phyloP scores from a whole-genome alignment of 306 rosid genomes.

The Acacia melanoxylon region DNA sequence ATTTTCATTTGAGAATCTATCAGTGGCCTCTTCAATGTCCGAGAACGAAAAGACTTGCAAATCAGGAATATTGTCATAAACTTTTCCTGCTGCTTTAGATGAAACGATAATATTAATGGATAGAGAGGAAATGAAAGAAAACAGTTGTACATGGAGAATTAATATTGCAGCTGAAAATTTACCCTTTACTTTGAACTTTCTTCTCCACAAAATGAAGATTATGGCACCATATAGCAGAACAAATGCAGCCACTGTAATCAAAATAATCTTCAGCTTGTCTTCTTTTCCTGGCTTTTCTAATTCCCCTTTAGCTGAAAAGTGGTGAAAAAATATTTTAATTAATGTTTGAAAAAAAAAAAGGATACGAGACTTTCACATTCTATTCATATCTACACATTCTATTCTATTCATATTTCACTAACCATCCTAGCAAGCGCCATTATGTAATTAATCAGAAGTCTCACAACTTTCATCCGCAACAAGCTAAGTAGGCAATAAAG shows the following conservation, averaged over 20 bases:
- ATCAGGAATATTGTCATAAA: slow-evolving; percentile 22
- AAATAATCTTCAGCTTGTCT: neutral
- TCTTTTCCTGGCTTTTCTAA: no score
- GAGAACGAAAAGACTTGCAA: slow-evolving; percentile 23
- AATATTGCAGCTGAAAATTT: neutral
- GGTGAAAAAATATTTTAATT: neutral
- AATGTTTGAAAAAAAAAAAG: no score
- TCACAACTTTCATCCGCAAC: no score
- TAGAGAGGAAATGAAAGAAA: no score
- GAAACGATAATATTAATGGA: no score
- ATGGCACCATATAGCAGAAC: neutral
- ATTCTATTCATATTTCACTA: no score
- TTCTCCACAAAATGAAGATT: neutral
- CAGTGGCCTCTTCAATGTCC: slow-evolving; percentile 26
- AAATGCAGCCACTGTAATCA: neutral
- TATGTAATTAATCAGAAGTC: no score
- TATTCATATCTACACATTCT: no score
- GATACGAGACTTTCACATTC: no score
- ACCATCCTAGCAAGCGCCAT: no score
- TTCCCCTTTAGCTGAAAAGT: neutral
- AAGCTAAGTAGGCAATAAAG: no score
- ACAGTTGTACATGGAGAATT: no score
- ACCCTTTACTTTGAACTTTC: slow-evolving; percentile 14
- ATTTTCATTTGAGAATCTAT: slow-evolving; percentile 31
- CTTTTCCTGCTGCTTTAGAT: neutral